Evolutionary conservation across 1,284 basidiomycete species (phyloP).

Genomic region (Cerioporus squamosus): DNA sequence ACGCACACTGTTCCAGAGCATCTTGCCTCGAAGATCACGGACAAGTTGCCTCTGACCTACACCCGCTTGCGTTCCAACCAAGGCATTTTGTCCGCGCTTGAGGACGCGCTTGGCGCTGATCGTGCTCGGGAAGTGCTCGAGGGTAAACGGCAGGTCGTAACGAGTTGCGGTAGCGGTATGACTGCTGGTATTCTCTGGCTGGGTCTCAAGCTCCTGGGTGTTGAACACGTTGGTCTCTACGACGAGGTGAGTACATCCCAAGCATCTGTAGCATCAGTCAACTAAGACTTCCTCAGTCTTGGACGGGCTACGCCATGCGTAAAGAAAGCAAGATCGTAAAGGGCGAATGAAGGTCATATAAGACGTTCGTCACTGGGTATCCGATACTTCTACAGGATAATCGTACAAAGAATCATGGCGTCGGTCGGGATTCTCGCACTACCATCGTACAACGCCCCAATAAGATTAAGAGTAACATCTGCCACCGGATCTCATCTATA

Average conservation of each 20-base stretch:
- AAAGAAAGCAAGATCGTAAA: conserved; percentile 35
- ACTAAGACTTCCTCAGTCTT: conserved; percentile 55
- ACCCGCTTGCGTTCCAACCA: conserved; percentile 63
- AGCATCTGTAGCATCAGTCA: conserved; percentile 12
- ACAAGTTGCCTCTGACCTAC: conserved; percentile 46
- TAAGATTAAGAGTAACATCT: background rate
- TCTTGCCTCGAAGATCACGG: conserved; percentile 7
- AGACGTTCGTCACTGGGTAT: background rate
- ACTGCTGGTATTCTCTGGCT: conserved; percentile 94
- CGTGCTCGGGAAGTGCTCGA: conserved; percentile 57
- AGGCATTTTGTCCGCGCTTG: conserved; percentile 65
- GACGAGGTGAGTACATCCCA: conserved; percentile 71
- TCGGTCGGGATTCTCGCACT: no score
- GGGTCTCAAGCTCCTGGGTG: conserved; percentile 73
- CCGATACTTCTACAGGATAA: background rate
- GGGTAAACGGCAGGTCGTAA: conserved; percentile 64
- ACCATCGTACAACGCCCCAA: background rate
- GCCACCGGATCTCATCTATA: background rate
- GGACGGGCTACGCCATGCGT: conserved; percentile 79
- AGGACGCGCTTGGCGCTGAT: conserved; percentile 61
- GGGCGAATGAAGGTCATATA: conserved; percentile 7
- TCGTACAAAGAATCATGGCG: background rate
- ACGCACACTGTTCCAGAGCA: conserved; percentile 39
- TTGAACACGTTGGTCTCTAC: conserved; percentile 68
- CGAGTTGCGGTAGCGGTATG: conserved; percentile 95